Conservation (phyloP, 176 grass and related monocot species). For the Juncus inflexus region DNA sequence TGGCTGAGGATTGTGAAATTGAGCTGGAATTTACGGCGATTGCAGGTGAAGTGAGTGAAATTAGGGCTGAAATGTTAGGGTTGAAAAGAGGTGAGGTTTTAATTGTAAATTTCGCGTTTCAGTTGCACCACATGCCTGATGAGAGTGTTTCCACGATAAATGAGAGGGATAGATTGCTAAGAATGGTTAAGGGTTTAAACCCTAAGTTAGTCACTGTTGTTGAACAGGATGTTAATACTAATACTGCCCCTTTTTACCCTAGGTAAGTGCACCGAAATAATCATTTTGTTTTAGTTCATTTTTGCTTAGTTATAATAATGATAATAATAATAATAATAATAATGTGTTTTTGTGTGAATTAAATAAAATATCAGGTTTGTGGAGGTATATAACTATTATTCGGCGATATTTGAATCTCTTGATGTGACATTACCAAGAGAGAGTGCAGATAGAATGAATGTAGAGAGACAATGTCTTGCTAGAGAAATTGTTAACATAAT, state of each 20-base stretch:
- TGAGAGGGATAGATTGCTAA: constrained; percentile 79
- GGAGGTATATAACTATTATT: constrained; percentile 92
- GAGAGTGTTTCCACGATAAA: constrained; percentile 93
- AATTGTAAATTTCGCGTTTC: constrained; percentile 93
- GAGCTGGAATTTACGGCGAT: constrained; percentile 79
- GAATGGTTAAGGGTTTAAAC: constrained; percentile 86
- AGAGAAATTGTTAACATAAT: constrained; percentile 95
- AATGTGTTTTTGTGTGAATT: not conserved
- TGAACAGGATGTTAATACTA: constrained; percentile 94
- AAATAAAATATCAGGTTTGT: constrained; percentile 49
- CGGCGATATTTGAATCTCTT: constrained; percentile 87
- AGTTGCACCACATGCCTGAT: constrained; percentile 96
- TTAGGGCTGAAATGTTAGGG: constrained; percentile 80
- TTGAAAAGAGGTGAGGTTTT: constrained; percentile 65
- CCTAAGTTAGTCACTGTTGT: constrained; percentile 90
- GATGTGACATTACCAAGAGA: constrained; percentile 90
- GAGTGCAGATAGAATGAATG: constrained; percentile 89
- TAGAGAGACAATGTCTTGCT: constrained; percentile 90
- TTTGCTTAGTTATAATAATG: too few relatives aligned
- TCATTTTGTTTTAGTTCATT: too few relatives aligned
- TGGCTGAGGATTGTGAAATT: constrained; percentile 66
- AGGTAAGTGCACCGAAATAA: constrained; percentile 43
- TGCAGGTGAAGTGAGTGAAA: constrained; percentile 68
- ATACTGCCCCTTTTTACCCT: constrained; percentile 85
- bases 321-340: too few relatives aligned